Evolutionary conservation across 148 eudicot genomes (phyloP), one percentile per base, ranked within the genome.

Genomic region (Chenopodium suecicum): DNA sequence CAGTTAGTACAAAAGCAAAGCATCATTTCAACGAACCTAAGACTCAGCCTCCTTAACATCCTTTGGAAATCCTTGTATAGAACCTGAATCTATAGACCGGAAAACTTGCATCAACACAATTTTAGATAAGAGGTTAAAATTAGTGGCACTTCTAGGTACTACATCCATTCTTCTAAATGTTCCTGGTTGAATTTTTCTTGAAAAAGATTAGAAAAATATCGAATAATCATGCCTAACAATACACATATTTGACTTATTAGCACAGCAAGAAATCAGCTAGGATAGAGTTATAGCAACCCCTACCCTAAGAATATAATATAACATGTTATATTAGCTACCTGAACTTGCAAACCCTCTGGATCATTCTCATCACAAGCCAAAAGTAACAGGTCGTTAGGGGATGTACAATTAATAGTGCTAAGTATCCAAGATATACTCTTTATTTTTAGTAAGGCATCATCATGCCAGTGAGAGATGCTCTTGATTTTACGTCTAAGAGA

Each of bases 341-440:
- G 99, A 80, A 94, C 93, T 82, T 90, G 94, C 99, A 98, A 96
- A 79, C 89, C 89, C 73, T 90, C 92, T 9, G 94, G 92, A 85
- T 91, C 95, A 50, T 88, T 80, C 77, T 92, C 94, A 19, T 87
- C 72, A 47, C 86, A 65, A 65, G 87, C 98, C 94, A 91, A 85
- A 80, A 96, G 81, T n/a, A 74, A 65, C 29, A 88, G 84, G 79
- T 95, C 88, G 78, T 89, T 91, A 63, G 85, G 74, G 17, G 89
- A 83, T 71, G 81, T 17, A 44, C 78, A 73, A 27, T 84, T 14
- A 69, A 89, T 82, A n/a, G 98, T 97, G 84, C 92, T 91, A 29
- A 89, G 89, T 80, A 93, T 93, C 99, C 98, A 95, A 64, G 99
- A 92, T 63, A 96, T 94, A 17, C 98, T 88, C 27, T 90, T 93